Base-by-base conservation (phyloP, 495 filamentous ascomycete species). In the Penicillium desertorum region DNA sequence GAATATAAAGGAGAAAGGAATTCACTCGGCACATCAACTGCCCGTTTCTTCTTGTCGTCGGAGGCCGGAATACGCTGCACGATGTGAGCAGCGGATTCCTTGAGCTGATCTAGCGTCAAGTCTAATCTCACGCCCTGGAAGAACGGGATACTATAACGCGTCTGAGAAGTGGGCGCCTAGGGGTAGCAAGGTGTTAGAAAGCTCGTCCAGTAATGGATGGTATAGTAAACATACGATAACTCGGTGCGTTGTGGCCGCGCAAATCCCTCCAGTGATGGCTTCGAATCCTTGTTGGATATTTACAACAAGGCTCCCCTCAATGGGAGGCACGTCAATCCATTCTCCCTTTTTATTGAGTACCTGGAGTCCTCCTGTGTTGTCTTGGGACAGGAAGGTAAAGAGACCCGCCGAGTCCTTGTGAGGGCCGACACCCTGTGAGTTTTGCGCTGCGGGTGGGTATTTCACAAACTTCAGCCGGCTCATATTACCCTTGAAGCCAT, bases 381-480 rank as follows among this genome's bases (percentile, higher is more conserved):
- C 92, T 32, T 75, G 76, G 1, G 74, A 76, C 0, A 79, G 67
- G 30, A 81, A 75, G 0, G 78, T 81, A 60, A 80, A 77, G 30
- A 61, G 88, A 82, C 27, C 96, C 81, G 37, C 90, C 81, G 59
- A 86, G 69, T 96, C 92, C 71, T 96, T 98, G 70, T 98, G 92
- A 9, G 92, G 92, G 0, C 92, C 91, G 0, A 96, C 91, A 20
- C 91, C 91, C 68, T 84, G 64, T 11, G 76, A 65, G n/a, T 88
- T 84, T 1, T 88, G 87, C 10, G 66, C 55, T 1, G 83, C 73
- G 64, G 87, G 87, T 0, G 91, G 90, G 62, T 96, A 96, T 70
- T 94, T 95, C 60, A 97, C 84, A 55, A 96, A 89, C 68, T 98
- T 98, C 39, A 96, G 76, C 64, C 94, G 93, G 75, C 96, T 90